phyloP scores from a whole-genome alignment of 1,284 basidiomycete genomes.

The Sanghuangporus weigelae region DNA sequence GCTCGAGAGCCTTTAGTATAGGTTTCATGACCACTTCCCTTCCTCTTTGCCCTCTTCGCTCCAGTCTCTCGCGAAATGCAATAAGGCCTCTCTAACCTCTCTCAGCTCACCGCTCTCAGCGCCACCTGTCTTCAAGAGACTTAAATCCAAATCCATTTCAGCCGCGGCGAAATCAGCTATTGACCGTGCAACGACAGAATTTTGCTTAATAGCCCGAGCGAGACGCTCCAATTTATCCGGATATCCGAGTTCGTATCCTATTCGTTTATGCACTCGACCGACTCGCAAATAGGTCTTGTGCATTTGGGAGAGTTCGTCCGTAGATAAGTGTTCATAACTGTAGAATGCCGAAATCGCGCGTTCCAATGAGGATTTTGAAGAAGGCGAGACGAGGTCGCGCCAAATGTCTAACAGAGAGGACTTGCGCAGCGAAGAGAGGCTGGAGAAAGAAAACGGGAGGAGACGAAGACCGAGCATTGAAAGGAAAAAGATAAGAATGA shows the following conservation, averaged over 20 bases:
- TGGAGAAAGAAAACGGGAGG: not conserved
- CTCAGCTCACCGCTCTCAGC: constrained; percentile 34
- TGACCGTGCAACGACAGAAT: constrained; percentile 40
- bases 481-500: not conserved
- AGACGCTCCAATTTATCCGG: constrained; percentile 43
- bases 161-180: constrained; percentile 40
- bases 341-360: constrained; percentile 4
- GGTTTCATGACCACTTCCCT: constrained; percentile 48
- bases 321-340: constrained; percentile 25
- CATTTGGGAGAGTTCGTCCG: constrained; percentile 32
- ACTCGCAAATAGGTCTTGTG: constrained; percentile 34
- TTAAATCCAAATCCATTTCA: constrained; percentile 16
- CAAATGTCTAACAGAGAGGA: not conserved
- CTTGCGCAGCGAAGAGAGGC: not conserved
- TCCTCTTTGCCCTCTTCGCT: constrained; percentile 48
- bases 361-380: not conserved
- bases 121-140: not conserved
- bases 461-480: constrained; percentile 8
- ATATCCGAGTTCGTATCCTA: constrained; percentile 51
- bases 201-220: constrained; percentile 39
- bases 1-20: constrained; percentile 43
- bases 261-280: constrained; percentile 36
- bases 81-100: constrained; percentile 50
- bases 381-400: not conserved
- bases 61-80: constrained; percentile 68